Conservation (phyloP, 1,139 yeast genomes). For the Geotrichum fermentans region DNA sequence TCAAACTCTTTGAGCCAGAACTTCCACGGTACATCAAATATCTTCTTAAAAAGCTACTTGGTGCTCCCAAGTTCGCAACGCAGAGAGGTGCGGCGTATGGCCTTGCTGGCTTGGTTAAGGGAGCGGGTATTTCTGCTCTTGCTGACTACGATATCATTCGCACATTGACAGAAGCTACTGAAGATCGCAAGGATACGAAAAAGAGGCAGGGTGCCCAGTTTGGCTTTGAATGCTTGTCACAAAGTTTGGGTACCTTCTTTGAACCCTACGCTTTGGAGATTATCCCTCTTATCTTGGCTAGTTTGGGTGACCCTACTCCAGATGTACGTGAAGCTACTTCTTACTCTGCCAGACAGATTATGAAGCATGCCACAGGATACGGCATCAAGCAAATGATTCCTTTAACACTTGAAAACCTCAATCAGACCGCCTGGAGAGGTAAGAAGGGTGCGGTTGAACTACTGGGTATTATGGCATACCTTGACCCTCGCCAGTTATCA, state of each 20-base stretch:
- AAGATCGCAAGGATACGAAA: slow-evolving; percentile 69
- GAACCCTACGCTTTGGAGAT: slow-evolving; percentile 93
- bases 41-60: slow-evolving; percentile 56
- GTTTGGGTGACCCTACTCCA: slow-evolving; percentile 76
- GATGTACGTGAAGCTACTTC: slow-evolving; percentile 91
- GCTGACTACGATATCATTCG: slow-evolving; percentile 74
- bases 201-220: slow-evolving; percentile 86
- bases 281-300: slow-evolving; percentile 71
- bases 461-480: slow-evolving; percentile 94
- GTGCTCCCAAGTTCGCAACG: slow-evolving; percentile 45
- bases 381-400: slow-evolving; percentile 93
- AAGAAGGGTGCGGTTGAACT: slow-evolving; percentile 95
- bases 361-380: slow-evolving; percentile 86
- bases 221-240: slow-evolving; percentile 80
- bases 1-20: slow-evolving; percentile 43
- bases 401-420: slow-evolving; percentile 76
- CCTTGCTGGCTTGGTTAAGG: slow-evolving; percentile 86
- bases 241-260: slow-evolving; percentile 65
- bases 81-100: slow-evolving; percentile 97
- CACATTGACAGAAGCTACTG: slow-evolving; percentile 75
- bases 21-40: slow-evolving; percentile 52
- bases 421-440: slow-evolving; percentile 92
- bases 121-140: slow-evolving; percentile 75
- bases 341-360: slow-evolving; percentile 77
- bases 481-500: slow-evolving; percentile 91